Base-by-base conservation (phyloP, 1,284 basidiomycete genomes). In the Ceratobasidium sp. region DNA sequence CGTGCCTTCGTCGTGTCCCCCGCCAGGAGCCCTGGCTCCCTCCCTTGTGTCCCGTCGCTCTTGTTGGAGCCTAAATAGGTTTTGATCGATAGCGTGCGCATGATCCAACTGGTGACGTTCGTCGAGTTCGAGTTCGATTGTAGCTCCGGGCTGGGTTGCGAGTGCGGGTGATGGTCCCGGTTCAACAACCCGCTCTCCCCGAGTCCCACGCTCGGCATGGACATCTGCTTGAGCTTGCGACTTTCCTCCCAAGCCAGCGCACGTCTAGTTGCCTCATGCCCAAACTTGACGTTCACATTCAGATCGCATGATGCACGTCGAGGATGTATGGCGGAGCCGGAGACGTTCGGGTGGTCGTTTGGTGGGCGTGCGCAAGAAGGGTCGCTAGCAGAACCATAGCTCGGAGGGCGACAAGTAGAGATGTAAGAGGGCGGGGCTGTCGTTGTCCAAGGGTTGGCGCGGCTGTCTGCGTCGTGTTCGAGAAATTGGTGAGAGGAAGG, bases 51-150 rank as follows among this genome's bases (percentile, higher is more conserved):
- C 11, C 37, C 31, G 19, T 46, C 43, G 6, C 43, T n/a, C 19
- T 19, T 46, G 43, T 14, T 4, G 22, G 22, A 14, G 24, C 29
- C 29, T 8, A 27, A 27, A 13, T 31, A 11, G 9, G 14, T n/a
- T 7, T 29, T 27, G n/a, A 65, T 65, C 46, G 63, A 65, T 7
- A 65, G 29, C 4, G 63, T 49, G 2, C 63, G 63, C 22, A 65
- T 65, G 22, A 65, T 27, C 48, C 63, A 24, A 3, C 63, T 29
- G 4, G 63, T 46, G 31, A 65, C 48, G 46, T 46, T 51, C 24
- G 31, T 31, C 24, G 63, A 65, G 22, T 22, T 49, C 11, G 22
- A 16, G 27, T 46, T 49, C 27, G 27, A 27, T 49, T 65, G 63
- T 24, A 65, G 22, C 31, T n/a, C 31, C 29, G 58, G 11, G 8